phyloP scores from a whole-genome alignment of 305 asterid genomes.

The Galium porrigens region DNA sequence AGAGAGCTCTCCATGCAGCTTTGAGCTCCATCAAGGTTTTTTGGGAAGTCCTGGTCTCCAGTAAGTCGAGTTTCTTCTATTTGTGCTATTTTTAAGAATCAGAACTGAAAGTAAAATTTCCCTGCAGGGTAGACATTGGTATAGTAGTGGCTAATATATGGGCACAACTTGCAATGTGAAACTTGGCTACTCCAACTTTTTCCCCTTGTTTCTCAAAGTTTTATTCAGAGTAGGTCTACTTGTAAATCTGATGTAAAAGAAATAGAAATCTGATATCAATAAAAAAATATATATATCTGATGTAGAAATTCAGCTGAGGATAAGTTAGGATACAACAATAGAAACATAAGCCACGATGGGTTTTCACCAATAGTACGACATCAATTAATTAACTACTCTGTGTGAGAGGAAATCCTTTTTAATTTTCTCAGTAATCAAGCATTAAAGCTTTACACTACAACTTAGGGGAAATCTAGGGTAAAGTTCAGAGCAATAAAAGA shows the following conservation, averaged over 20 bases:
- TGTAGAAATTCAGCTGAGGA: neutral
- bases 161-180: neutral
- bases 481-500: neutral
- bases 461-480: no score
- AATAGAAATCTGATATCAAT: neutral
- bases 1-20: neutral
- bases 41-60: neutral
- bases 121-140: neutral
- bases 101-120: neutral
- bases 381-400: no score
- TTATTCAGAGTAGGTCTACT: neutral
- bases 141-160: neutral
- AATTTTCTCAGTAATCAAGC: neutral
- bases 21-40: neutral
- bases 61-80: neutral
- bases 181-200: neutral
- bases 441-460: no score
- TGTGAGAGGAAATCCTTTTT: neutral
- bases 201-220: neutral
- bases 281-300: neutral
- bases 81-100: neutral
- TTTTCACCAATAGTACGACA: neutral
- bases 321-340: neutral
- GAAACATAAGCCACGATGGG: neutral
- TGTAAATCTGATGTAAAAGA: neutral